Conservation (phyloP, 2,329 filamentous ascomycete species). For the Ophiocordyceps polyrhachis-furcata region DNA sequence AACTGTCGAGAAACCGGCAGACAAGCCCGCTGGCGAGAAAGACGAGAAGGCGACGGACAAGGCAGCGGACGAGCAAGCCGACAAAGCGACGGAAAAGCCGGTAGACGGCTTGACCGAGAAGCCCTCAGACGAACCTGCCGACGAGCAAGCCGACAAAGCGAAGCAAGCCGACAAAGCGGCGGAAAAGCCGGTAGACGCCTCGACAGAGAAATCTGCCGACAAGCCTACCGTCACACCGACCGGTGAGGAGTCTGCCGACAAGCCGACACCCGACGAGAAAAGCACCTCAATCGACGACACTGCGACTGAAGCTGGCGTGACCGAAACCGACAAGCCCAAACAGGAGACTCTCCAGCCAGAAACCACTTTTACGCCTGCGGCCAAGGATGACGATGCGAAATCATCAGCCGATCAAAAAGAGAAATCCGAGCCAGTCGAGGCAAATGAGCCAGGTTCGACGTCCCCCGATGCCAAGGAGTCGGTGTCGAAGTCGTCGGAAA, state of each 20-base stretch:
- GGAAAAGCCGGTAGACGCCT: too few species aligned
- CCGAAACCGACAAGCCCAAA: background rate
- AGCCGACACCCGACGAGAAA: background rate
- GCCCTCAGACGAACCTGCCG: too few species aligned
- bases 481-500: constrained; percentile 1
- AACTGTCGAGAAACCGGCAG: too few species aligned
- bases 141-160: too few species aligned
- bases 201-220: background rate
- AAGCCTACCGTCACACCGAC: background rate
- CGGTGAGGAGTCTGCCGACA: too few species aligned
- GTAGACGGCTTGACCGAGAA: too few species aligned
- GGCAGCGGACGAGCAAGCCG: too few species aligned
- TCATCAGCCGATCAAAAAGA: background rate
- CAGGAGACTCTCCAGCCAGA: background rate
- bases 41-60: too few species aligned
- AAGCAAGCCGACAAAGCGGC: too few species aligned
- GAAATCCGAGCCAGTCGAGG: background rate
- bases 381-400: background rate
- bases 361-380: background rate
- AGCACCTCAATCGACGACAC: background rate
- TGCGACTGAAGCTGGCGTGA: background rate
- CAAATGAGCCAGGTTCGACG: background rate
- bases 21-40: too few species aligned
- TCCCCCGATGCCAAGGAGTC: background rate
- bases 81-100: too few species aligned